These are phyloP conservation scores for Glycine latifolia DNA, from an alignment of 306 rosid genomes.

Conservation along the genomic window DNA sequence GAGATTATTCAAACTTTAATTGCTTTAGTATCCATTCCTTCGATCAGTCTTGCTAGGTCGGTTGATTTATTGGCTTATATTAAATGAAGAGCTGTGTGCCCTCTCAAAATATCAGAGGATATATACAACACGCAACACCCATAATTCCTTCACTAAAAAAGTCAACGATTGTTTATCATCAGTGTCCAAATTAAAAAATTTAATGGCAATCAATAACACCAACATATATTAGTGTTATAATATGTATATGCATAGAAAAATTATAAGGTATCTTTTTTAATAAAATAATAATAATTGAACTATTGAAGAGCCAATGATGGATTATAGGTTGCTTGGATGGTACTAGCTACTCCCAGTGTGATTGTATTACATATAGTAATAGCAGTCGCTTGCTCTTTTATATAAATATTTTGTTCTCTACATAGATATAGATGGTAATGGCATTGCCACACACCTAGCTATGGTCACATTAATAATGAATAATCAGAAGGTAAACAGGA, in stretches of 20 bases:
- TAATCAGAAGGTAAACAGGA: constrained; percentile 35
- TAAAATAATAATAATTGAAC: not conserved
- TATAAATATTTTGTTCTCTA: too few relatives aligned
- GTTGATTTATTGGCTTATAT: constrained; percentile 38
- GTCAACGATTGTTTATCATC: constrained; percentile 22
- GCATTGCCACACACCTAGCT: too few relatives aligned
- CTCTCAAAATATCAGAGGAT: constrained; percentile 12
- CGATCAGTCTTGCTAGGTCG: constrained; percentile 39
- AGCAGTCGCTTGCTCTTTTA: too few relatives aligned
- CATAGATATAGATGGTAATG: too few relatives aligned
- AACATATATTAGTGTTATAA: too few relatives aligned
- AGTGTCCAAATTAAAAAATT: not conserved
- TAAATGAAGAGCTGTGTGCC: too few relatives aligned
- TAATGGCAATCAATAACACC: too few relatives aligned
- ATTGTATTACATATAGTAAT: too few relatives aligned
- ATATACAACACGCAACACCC: not conserved
- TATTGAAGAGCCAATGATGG: too few relatives aligned
- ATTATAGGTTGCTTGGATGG: too few relatives aligned
- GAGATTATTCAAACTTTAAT: constrained; percentile 30
- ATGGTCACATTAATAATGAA: not conserved
- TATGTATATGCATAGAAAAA: not conserved
- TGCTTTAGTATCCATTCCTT: constrained; percentile 42
- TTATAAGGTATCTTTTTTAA: not conserved
- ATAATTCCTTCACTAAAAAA: constrained; percentile 10
- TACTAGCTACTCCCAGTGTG: too few relatives aligned